Conservation (phyloP, 331 rosid species). For the Rhamnella rubrinervis region DNA sequence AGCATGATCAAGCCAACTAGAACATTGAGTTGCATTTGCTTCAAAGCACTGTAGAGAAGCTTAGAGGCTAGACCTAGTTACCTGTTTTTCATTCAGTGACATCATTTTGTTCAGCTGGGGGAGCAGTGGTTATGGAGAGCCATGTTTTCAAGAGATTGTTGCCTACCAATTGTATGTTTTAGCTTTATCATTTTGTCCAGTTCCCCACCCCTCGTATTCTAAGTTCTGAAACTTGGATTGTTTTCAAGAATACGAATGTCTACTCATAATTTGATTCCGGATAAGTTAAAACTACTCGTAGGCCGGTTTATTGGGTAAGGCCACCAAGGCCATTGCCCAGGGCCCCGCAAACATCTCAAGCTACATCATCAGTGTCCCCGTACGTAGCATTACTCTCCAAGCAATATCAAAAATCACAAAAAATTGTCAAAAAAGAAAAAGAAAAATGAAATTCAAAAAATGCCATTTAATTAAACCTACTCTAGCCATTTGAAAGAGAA, state of each 20-base stretch:
- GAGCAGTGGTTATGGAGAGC: background rate
- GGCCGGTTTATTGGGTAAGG: background rate
- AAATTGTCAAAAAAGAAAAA: too few relatives aligned
- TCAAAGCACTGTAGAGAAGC: background rate
- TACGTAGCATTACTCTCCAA: background rate
- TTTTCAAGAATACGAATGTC: background rate
- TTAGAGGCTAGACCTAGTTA: background rate
- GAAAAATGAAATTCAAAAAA: too few relatives aligned
- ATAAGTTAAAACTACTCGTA: background rate
- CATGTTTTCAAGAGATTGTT: background rate
- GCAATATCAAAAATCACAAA: too few relatives aligned
- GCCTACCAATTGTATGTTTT: background rate
- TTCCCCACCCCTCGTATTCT: background rate
- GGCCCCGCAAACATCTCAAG: too few relatives aligned
- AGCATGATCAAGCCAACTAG: conserved; percentile 36
- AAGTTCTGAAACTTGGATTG: background rate
- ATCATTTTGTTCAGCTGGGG: conserved; percentile 3
- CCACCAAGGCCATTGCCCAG: background rate
- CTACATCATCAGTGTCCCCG: too few relatives aligned
- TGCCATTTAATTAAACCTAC: too few relatives aligned
- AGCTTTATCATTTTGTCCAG: background rate
- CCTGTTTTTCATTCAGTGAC: background rate
- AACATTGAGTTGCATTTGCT: conserved; percentile 17
- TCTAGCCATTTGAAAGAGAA: too few relatives aligned
- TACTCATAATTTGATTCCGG: background rate